phyloP scores from a whole-genome alignment of 148 eudicot species.

The Cornus kousa region DNA sequence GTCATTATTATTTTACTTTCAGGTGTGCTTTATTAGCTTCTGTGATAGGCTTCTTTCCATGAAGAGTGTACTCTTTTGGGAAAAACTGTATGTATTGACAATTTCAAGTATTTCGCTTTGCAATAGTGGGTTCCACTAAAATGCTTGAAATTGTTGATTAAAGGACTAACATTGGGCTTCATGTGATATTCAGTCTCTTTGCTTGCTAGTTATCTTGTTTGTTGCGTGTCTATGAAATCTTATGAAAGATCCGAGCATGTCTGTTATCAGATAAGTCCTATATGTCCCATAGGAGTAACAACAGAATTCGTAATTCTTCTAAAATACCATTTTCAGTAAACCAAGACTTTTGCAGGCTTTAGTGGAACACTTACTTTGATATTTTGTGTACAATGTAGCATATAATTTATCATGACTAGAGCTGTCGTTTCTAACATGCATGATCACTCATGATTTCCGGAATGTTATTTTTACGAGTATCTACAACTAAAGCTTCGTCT shows the following conservation, averaged over 20 bases:
- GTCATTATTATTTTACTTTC: slow-evolving; percentile 14
- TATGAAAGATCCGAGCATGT: not conserved
- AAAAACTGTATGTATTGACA: not conserved
- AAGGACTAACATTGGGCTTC: not conserved
- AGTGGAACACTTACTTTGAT: not conserved
- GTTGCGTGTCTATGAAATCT: not conserved
- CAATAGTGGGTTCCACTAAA: not conserved
- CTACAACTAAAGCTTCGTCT: not conserved
- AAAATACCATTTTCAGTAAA: not conserved
- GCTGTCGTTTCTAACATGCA: not conserved
- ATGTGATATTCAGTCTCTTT: slow-evolving; percentile 6
- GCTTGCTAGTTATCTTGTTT: not conserved
- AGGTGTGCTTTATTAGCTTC: slow-evolving; percentile 1
- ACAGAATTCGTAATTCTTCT: not conserved
- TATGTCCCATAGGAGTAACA: not conserved
- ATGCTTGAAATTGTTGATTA: not conserved
- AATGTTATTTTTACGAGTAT: not conserved
- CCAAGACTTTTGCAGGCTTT: not conserved
- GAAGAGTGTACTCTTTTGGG: not conserved
- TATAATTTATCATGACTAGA: not conserved
- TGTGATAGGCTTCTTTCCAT: not conserved
- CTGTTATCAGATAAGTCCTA: not conserved
- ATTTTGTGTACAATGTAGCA: not conserved
- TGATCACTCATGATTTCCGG: not conserved
- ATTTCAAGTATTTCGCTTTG: not conserved